Evolutionary conservation across 1,139 yeast species (phyloP), one percentile per base, ranked within the genome.

Genomic region (Suhomyces wounanorum): DNA sequence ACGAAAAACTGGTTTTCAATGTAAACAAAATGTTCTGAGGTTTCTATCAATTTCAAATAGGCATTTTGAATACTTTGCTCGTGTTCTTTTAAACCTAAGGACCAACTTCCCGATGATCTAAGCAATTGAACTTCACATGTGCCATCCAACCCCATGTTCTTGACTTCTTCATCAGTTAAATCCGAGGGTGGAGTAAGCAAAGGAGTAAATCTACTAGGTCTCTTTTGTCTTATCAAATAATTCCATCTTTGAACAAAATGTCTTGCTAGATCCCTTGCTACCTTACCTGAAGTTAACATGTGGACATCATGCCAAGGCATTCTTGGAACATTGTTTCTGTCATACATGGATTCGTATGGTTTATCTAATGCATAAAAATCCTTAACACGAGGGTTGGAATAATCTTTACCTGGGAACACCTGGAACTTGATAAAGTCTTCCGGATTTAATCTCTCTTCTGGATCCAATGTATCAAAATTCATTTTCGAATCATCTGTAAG

Each of bases 271-370:
- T 95, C 99, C 53, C 98, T 78, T 0, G 98, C 99, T 7, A 92
- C 84, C 62, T 92, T 96, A n/a, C 99, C 99, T 9, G 92, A 83
- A 2, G 96, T 85, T 72, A 91, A 84, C 96, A 92, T 94, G 62
- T 94, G 98, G 43, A 95, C 89, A 76, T 95, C 99, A 68, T 95
- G 99, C 99, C 99, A 95, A 7, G 99, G 99, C 99, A 95, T 95
- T 61, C 99, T 81, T 3, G 99, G 98, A 14, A 83, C 80, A 21
- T 69, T 69, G 31, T 81, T 75, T 56, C 99, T 81, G 67, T 95
- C 96, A 65, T 91, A 91, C 96, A 94, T 87, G 21, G 91, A 89
- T 45, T 89, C 96, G 63, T 87, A 91, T 1, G 99, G 99, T 57
- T 83, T 84, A 57, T 92, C 91, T 52, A 95, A 76, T 1, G 79